phyloP scores from a whole-genome alignment of 1,139 yeast species.

The Sugiyamaella castrensis region DNA sequence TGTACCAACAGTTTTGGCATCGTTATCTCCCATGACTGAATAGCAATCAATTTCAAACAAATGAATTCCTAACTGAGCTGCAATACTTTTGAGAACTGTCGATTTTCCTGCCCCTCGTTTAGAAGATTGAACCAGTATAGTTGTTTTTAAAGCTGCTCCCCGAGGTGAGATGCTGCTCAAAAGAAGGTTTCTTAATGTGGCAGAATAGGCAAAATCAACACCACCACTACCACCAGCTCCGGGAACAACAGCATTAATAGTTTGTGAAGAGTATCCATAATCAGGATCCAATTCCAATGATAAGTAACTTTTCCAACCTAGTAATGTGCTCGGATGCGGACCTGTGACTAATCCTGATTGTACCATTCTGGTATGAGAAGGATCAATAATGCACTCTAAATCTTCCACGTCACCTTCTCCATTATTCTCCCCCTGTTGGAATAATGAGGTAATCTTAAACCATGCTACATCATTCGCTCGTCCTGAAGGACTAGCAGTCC shows the following conservation, averaged over 20 bases:
- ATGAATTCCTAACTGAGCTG: slow-evolving; percentile 63
- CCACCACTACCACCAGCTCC: slow-evolving; percentile 11
- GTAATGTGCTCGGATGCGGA: slow-evolving; percentile 41
- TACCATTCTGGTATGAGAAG: slow-evolving; percentile 60
- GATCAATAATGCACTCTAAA: slow-evolving; percentile 58
- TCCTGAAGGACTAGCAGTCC: slow-evolving; percentile 47
- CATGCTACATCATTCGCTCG: slow-evolving; percentile 77
- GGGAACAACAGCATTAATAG: not conserved
- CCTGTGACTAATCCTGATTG: slow-evolving; percentile 54
- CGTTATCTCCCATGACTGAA: slow-evolving; percentile 55
- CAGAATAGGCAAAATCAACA: slow-evolving; percentile 49
- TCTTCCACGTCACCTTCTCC: slow-evolving; percentile 45
- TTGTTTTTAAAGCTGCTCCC: slow-evolving; percentile 49
- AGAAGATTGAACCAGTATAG: slow-evolving; percentile 64
- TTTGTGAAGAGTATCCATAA: slow-evolving; percentile 25
- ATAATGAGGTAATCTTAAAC: slow-evolving; percentile 59
- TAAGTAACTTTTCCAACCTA: slow-evolving; percentile 55
- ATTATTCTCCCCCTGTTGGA: slow-evolving; percentile 32
- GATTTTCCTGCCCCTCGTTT: slow-evolving; percentile 80
- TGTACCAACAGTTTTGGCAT: slow-evolving; percentile 73
- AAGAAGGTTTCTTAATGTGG: slow-evolving; percentile 41
- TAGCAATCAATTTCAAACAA: slow-evolving; percentile 69
- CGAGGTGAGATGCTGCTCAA: slow-evolving; percentile 37
- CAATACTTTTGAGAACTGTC: slow-evolving; percentile 54
- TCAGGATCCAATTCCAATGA: slow-evolving; percentile 40